Evolutionary conservation across 2,329 filamentous ascomycete species (phyloP).

Genomic region (Phyllosticta citribraziliensis): DNA sequence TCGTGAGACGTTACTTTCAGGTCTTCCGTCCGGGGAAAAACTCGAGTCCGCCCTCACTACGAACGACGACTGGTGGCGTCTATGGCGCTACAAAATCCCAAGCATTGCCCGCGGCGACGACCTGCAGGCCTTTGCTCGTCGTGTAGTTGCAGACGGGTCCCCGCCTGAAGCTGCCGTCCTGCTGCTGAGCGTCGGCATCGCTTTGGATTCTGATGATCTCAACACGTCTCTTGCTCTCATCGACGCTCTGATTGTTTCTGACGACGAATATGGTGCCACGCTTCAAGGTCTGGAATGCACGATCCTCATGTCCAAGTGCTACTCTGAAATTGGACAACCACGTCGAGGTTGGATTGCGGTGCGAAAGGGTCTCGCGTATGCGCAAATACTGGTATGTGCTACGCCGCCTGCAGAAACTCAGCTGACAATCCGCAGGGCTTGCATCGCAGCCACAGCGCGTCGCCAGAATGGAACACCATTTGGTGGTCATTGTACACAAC

Average conservation of each 20-base stretch:
- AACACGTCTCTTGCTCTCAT: conserved; percentile 38
- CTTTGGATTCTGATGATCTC: conserved; percentile 31
- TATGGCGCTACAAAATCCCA: conserved; percentile 32
- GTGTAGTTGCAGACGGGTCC: conserved; percentile 34
- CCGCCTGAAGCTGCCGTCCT: conserved; percentile 28
- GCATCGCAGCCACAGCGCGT: conserved; percentile 27
- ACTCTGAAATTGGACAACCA: conserved; percentile 46
- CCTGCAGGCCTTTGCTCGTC: conserved; percentile 32
- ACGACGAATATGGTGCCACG: conserved; percentile 42
- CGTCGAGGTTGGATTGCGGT: conserved; percentile 44
- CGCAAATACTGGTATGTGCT: conserved; percentile 41
- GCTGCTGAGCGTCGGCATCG: conserved; percentile 29
- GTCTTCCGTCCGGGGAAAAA: conserved; percentile 24
- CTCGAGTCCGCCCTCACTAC: conserved; percentile 16
- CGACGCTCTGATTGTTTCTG: conserved; percentile 38
- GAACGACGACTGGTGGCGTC: conserved; percentile 33
- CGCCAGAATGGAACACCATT: conserved; percentile 26
- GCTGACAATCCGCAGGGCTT: conserved; percentile 20
- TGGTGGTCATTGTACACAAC: conserved; percentile 32
- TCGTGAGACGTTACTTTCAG: conserved; percentile 25
- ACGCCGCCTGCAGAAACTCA: neutral
- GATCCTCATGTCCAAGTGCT: conserved; percentile 42
- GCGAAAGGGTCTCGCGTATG: conserved; percentile 42
- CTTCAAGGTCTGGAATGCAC: conserved; percentile 45
- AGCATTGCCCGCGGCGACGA: conserved; percentile 31